These are phyloP conservation scores for Hibiscus trionum DNA, from an alignment of 345 rosid species.

Conservation along the genomic window DNA sequence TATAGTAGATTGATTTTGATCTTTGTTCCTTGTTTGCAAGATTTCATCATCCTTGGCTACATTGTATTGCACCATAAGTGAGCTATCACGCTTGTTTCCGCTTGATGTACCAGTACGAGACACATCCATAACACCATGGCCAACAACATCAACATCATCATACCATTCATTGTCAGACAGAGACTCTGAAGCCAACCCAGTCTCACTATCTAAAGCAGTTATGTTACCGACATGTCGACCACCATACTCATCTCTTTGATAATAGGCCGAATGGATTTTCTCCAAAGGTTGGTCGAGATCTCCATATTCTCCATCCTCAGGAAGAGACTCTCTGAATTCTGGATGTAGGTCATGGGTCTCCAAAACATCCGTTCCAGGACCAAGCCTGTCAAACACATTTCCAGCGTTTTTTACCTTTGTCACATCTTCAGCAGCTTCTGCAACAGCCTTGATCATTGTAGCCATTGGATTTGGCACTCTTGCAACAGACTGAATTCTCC, in stretches of 20 bases:
- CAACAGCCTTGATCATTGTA: constrained; percentile 74
- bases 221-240: constrained; percentile 30
- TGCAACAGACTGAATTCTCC: constrained; percentile 53
- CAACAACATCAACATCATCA: constrained; percentile 31
- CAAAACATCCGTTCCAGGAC: constrained; percentile 37
- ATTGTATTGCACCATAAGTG: constrained; percentile 33
- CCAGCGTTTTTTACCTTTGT: constrained; percentile 19
- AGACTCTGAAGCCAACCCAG: constrained; percentile 33
- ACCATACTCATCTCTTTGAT: constrained; percentile 32
- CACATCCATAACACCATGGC: constrained; percentile 18
- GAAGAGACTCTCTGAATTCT: constrained; percentile 28
- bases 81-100: constrained; percentile 37
- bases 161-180: constrained; percentile 40
- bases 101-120: constrained; percentile 27
- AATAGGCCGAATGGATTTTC: constrained; percentile 17
- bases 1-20: constrained; percentile 25
- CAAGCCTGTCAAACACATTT: constrained; percentile 90
- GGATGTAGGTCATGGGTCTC: constrained; percentile 18
- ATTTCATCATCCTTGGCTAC: constrained; percentile 31
- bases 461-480: constrained; percentile 66
- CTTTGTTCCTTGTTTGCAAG: constrained; percentile 23
- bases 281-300: constrained; percentile 28
- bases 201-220: constrained; percentile 31
- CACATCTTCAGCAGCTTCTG: constrained; percentile 52
- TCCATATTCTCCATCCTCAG: constrained; percentile 39